Base-by-base conservation (phyloP, 805 yeast genomes). In the Komagataella ulmi region DNA sequence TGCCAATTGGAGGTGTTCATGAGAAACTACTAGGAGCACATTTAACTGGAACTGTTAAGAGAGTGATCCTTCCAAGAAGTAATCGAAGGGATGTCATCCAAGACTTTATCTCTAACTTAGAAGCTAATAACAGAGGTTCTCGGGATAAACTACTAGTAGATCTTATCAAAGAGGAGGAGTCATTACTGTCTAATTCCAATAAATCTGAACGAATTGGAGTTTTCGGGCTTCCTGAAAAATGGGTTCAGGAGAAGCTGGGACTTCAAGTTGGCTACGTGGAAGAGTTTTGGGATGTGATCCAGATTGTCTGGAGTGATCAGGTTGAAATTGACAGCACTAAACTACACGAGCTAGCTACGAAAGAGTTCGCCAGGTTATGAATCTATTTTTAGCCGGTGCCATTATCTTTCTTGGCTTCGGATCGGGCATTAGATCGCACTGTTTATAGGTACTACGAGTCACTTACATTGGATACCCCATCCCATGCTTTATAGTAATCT, bases 11-110 rank as follows among this genome's bases (percentile, higher is more conserved):
- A 4, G 95, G 95, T 0, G 72, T 86, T 24, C 76, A 81, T 51
- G 95, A 86, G 65, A 85, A 85, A 64, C 67, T 85, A 45, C 70
- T 84, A 18, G 93, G 93, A 2, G 93, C 93, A 0, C 89, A 86
- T 59, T 71, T 85, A 56, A 80, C 84, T 44, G 83, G 83, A 1
- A 55, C 55, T 19, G 73, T 82, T 51, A 71, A 68, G 46, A 74
- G 73, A 52, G 84, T 88, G 44, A 65, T 88, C 46, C 69, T 85
- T 7, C 97, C 97, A 2, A 67, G 83, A 53, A 74, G 79, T 51
- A 85, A 87, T 65, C 69, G 87, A 54, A 73, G 76, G 50, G 91
- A 84, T 58, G 76, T 89, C 14, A 77, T 81, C 53, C 81, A 79
- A 53, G 80, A 80, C 50, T 78, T 75, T 55, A 74, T 75, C 47